Conservation (phyloP, 129 eudicot species). For the Rutidosis leptorrhynchoides region DNA sequence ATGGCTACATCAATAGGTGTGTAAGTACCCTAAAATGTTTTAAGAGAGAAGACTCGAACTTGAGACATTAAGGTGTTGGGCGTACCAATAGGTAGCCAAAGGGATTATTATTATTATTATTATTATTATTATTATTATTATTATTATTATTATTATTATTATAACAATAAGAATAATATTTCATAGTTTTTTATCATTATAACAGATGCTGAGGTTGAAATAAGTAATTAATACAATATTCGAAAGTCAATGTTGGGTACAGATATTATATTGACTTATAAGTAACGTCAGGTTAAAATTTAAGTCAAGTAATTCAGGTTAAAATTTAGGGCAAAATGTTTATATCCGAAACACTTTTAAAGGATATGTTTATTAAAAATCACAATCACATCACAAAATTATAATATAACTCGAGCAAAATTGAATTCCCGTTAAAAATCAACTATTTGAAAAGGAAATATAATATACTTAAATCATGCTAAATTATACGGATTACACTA, state of each 20-base stretch:
- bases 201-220: not conserved
- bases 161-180: not conserved
- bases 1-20: no score
- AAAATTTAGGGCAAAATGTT: no score
- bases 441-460: not conserved
- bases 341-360: not conserved
- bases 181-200: not conserved
- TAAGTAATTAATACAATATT: not conserved
- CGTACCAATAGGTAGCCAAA: no score
- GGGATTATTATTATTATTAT: no score
- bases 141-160: no score
- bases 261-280: not conserved
- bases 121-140: no score
- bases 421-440: not conserved
- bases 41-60: no score
- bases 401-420: not conserved
- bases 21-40: no score
- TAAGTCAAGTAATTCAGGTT: no score
- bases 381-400: not conserved
- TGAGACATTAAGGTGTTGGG: no score
- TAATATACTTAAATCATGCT: constrained; percentile 12
- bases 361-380: not conserved
- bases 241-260: constrained; percentile 12
- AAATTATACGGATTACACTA: constrained; percentile 17
- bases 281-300: no score